A percentile compares a stretch with the other conserved stretches of the same genome.
Conservation (phyloP, 1,139 yeast species). For the Diutina ranongensis region DNA sequence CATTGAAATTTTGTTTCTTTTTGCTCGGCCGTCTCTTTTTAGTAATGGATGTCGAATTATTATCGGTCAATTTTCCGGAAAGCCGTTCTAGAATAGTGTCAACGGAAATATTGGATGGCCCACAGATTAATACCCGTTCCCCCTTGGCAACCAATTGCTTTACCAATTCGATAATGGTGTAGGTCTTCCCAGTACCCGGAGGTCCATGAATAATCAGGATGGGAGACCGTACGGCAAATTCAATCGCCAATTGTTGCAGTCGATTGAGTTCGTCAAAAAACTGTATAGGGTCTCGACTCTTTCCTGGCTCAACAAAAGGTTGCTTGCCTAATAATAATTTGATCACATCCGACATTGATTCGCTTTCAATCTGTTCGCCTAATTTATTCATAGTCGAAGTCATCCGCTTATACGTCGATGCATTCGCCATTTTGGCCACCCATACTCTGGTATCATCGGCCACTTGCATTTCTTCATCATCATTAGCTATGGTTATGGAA, state of each 20-base stretch:
- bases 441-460: slow-evolving; percentile 35
- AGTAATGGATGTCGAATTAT: not conserved
- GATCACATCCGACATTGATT: slow-evolving; percentile 24
- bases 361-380: slow-evolving; percentile 28
- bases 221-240: slow-evolving; percentile 29
- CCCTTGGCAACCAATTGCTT: slow-evolving; percentile 53
- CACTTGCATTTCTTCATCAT: not conserved
- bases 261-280: slow-evolving; percentile 50
- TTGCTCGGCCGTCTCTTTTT: slow-evolving; percentile 12
- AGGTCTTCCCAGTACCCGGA: slow-evolving; percentile 53
- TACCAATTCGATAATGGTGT: slow-evolving; percentile 75
- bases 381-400: slow-evolving; percentile 63
- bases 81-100: slow-evolving; percentile 83
- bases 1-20: slow-evolving; percentile 13
- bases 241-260: slow-evolving; percentile 46
- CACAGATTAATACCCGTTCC: slow-evolving; percentile 76
- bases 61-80: slow-evolving; percentile 16
- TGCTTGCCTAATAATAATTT: slow-evolving; percentile 35
- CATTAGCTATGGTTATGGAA: not conserved
- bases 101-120: slow-evolving; percentile 92
- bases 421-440: slow-evolving; percentile 58
- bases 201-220: slow-evolving; percentile 39
- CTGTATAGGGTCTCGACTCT: slow-evolving; percentile 8
- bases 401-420: slow-evolving; percentile 71
- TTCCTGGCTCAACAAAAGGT: not conserved